A percentile compares a stretch with the other conserved stretches of the same genome.
Conservation (phyloP, 768 basidiomycete genomes). For the Rubroboletus satanas region DNA sequence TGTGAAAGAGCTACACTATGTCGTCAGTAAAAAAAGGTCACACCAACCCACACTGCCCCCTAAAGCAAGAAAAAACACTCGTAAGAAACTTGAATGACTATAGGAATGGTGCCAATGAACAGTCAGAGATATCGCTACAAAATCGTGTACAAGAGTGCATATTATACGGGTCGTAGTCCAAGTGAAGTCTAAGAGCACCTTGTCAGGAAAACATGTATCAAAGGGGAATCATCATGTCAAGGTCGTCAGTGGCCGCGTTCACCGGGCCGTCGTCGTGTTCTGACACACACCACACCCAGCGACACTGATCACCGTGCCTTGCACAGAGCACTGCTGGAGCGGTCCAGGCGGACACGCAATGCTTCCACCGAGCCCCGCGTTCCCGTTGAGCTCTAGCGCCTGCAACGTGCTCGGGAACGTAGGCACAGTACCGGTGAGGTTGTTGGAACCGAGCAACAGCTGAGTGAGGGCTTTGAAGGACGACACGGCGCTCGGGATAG, state of each 20-base stretch:
- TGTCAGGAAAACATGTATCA: neutral
- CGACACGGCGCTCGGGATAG: conserved; percentile 34
- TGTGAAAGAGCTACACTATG: conserved; percentile 1
- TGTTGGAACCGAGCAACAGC: conserved; percentile 38
- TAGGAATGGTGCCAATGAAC: neutral
- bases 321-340: conserved; percentile 21
- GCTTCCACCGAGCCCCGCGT: conserved; percentile 34
- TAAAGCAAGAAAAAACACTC: neutral
- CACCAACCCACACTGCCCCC: neutral
- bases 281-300: conserved; percentile 24
- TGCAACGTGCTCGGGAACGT: conserved; percentile 35
- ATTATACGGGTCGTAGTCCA: conserved; percentile 1
- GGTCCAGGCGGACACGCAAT: conserved; percentile 13
- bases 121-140: conserved; percentile 14
- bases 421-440: conserved; percentile 35
- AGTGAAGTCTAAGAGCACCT: conserved; percentile 5
- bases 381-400: conserved; percentile 35
- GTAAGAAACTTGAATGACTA: neutral
- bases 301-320: conserved; percentile 19
- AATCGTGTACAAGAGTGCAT: neutral
- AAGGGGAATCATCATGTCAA: neutral
- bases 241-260: conserved; percentile 2
- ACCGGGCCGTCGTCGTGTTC: conserved; percentile 7
- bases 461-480: conserved; percentile 35
- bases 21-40: neutral